Evolutionary conservation across 305 asterid genomes (phyloP).

Genomic region (Nicotiana rustica): DNA sequence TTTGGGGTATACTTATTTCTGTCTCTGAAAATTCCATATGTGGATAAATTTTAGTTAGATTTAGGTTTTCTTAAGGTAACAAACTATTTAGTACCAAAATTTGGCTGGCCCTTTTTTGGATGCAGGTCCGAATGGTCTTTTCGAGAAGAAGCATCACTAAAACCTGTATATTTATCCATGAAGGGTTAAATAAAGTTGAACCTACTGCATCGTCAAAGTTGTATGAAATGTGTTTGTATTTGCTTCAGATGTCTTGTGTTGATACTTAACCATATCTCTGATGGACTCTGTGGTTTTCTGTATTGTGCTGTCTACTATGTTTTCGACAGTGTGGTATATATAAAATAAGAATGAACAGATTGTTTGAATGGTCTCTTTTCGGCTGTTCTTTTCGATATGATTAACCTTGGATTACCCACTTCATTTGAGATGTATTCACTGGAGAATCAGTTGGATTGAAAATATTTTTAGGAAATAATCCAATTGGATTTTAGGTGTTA

Average conservation of each 20-base stretch:
- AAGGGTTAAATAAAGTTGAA: neutral
- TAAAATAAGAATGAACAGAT: neutral
- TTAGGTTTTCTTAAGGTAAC: neutral
- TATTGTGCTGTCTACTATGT: neutral
- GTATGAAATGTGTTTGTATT: neutral
- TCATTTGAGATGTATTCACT: neutral
- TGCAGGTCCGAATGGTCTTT: conserved; percentile 83
- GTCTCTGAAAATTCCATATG: neutral
- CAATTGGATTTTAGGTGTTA: neutral
- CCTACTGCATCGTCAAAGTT: neutral
- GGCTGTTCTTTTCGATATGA: neutral
- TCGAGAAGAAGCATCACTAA: conserved; percentile 62
- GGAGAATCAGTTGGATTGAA: neutral
- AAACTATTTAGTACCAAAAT: neutral
- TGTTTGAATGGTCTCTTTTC: neutral
- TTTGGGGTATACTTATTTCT: neutral
- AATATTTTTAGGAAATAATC: neutral
- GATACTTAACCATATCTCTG: neutral
- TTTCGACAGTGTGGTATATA: neutral
- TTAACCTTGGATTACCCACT: neutral
- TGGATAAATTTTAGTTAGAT: neutral
- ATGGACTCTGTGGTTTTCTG: neutral
- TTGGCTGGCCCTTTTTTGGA: neutral
- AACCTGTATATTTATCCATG: neutral
- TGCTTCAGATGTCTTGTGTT: neutral